Percentiles rank a stretch among this genome's conserved stretches.
Evolutionary conservation across 495 filamentous ascomycete species (phyloP).

Genomic region (Usnea hakonensis): DNA sequence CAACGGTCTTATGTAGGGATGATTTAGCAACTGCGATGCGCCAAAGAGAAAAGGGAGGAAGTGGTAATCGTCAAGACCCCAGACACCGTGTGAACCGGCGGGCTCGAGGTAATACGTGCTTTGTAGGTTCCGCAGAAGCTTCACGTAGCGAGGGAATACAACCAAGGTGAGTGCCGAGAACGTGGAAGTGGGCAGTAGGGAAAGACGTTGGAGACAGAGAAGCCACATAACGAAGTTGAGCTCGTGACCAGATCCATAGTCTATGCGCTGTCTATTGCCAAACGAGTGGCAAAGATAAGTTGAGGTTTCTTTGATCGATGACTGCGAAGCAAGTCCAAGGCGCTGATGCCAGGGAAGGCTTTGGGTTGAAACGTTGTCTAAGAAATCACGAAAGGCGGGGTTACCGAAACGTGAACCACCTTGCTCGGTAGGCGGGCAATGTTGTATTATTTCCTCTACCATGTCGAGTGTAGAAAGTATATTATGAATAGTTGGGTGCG

Average conservation of each 20-base stretch:
- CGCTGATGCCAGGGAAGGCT: conserved; percentile 36
- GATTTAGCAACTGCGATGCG: conserved; percentile 80
- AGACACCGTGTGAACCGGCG: conserved; percentile 90
- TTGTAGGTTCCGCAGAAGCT: conserved; percentile 75
- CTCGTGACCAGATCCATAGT: conserved; percentile 96
- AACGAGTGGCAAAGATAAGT: conserved; percentile 77
- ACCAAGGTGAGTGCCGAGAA: conserved; percentile 66
- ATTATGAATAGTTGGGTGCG: conserved; percentile 49
- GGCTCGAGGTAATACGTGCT: conserved; percentile 92
- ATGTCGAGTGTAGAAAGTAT: conserved; percentile 65
- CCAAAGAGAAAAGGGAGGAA: conserved; percentile 97
- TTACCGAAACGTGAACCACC: conserved; percentile 92
- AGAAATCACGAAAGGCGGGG: conserved; percentile 74
- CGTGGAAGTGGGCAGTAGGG: conserved; percentile 50
- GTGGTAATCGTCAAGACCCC: conserved; percentile 94
- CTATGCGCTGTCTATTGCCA: conserved; percentile 80
- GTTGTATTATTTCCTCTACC: conserved; percentile 52
- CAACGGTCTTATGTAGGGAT: conserved; percentile 78
- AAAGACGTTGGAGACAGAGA: conserved; percentile 78
- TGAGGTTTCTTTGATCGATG: conserved; percentile 60
- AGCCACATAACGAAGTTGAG: conserved; percentile 95
- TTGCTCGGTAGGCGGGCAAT: conserved; percentile 72
- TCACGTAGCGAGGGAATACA: conserved; percentile 72
- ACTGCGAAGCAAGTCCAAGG: conserved; percentile 19
- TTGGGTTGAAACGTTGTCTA: conserved; percentile 59